Percentiles rank a stretch among this genome's conserved stretches.
phyloP scores from a whole-genome alignment of 805 yeast species.

The Zygoascus biomembranicola region DNA sequence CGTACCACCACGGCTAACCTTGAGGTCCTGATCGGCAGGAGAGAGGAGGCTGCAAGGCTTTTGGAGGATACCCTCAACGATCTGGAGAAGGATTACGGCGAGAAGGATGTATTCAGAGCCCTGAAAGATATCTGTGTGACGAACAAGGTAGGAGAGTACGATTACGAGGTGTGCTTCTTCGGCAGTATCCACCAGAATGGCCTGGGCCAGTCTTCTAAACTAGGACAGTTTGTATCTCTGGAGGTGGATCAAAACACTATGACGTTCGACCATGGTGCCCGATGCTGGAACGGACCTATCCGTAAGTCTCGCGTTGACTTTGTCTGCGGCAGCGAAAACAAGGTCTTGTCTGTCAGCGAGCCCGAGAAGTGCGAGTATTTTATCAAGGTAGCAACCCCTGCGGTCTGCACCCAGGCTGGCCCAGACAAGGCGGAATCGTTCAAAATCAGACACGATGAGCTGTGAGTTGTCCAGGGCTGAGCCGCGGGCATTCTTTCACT shows the following conservation, averaged over 20 bases:
- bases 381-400: slow-evolving; percentile 33
- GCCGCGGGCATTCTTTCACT: background rate
- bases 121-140: slow-evolving; percentile 41
- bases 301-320: slow-evolving; percentile 61
- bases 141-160: slow-evolving; percentile 57
- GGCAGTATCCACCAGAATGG: slow-evolving; percentile 52
- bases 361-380: slow-evolving; percentile 81
- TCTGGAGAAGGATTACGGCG: slow-evolving; percentile 39
- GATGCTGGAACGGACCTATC: slow-evolving; percentile 92
- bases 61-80: slow-evolving; percentile 15
- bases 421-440: background rate
- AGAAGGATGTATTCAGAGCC: slow-evolving; percentile 56
- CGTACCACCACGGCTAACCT: slow-evolving; percentile 13
- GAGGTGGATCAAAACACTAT: slow-evolving; percentile 25
- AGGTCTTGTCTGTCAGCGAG: slow-evolving; percentile 64
- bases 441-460: slow-evolving; percentile 4
- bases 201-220: slow-evolving; percentile 36
- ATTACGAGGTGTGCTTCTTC: slow-evolving; percentile 52
- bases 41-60: slow-evolving; percentile 13
- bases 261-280: slow-evolving; percentile 53
- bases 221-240: slow-evolving; percentile 38
- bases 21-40: slow-evolving; percentile 11
- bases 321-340: slow-evolving; percentile 54
- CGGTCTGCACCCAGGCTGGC: slow-evolving; percentile 16
- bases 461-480: slow-evolving; percentile 1